Base-by-base conservation (phyloP, 78 protist genomes). In the Tieghemostelium lacteum region DNA sequence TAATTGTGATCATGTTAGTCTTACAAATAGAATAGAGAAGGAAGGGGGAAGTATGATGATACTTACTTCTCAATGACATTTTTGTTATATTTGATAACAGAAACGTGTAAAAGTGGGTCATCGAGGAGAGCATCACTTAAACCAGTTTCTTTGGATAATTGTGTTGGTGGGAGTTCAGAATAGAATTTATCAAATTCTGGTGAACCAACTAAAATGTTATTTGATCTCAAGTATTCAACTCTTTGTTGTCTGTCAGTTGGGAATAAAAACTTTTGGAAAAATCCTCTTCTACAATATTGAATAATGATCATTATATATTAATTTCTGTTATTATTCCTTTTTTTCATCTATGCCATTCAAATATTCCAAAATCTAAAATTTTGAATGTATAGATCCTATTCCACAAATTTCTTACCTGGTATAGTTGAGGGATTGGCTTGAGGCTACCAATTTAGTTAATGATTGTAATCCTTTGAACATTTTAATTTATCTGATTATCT, bases 181-280 rank as follows among this genome's bases (percentile, higher is more conserved):
- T 83, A 83, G 70, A 58, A 83, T 39, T 52, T 55, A 42, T 83
- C 91, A 34, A 83, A 83, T 31, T 52, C 91, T 83, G 91, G 73
- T 64, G 49, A 67, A 83, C 91, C 91, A n/a, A 63, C 71, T 61
- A 14, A 26, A 65, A 83, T 69, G 14, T 50, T 14, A 31, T 69
- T 54, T 14, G 40, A 24, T 5, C 24, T 31, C 50, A 83, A 69
- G 19, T 83, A 22, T 24, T 83, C 39, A 63, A 39, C 28, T 83
- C 91, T 83, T 20, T 50, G 20, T 69, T 83, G 91, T 69, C 91
- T 67, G 39, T 83, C 91, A 69, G 91, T 40, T 83, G 91, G 91
- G 78, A 49, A 83, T 33, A 83, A 72, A 78, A 83, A 49, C 52
- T 45, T 45, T 45, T 45, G 52, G 58, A 83, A 69, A 70, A 69